phyloP scores from a whole-genome alignment of 192 early-diverging fungal species.

The Anaeromyces robustus region DNA sequence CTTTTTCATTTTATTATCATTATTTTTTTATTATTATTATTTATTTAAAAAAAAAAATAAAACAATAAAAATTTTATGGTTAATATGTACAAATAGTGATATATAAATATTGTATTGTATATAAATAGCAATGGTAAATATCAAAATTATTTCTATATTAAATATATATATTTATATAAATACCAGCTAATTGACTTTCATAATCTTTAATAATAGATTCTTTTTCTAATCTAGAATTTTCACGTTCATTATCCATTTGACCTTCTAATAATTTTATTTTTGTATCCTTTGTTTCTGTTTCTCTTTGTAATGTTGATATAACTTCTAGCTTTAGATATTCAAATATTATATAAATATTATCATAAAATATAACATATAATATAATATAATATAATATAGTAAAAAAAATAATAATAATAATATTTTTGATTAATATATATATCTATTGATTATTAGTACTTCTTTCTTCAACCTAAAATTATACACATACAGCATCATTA shows the following conservation, averaged over 20 bases:
- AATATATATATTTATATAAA: background rate
- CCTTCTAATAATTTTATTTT: conserved; percentile 20
- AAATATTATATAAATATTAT: no score
- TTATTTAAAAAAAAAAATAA: conserved; percentile 3
- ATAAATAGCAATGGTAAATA: no score
- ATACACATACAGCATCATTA: conserved; percentile 43
- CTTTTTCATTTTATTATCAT: no score
- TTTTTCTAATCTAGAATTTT: conserved; percentile 11
- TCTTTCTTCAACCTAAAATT: background rate
- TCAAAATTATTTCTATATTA: no score
- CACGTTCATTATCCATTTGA: conserved; percentile 18
- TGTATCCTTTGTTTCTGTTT: conserved; percentile 29
- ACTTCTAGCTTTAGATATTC: conserved; percentile 47
- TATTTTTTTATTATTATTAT: no score
- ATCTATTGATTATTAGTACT: background rate
- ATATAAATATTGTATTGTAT: no score
- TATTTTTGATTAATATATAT: background rate
- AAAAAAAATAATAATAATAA: no score
- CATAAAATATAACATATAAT: no score
- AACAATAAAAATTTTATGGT: conserved; percentile 4
- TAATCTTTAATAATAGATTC: conserved; percentile 21
- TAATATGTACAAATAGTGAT: no score
- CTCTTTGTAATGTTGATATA: conserved; percentile 37
- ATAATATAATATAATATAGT: no score
- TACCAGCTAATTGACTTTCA: conserved; percentile 27